Percentiles rank a stretch among this genome's conserved stretches.
These are phyloP conservation scores for Tillandsia fasciculata DNA, from an alignment of 176 grass and related monocot genomes.

Conservation along the genomic window DNA sequence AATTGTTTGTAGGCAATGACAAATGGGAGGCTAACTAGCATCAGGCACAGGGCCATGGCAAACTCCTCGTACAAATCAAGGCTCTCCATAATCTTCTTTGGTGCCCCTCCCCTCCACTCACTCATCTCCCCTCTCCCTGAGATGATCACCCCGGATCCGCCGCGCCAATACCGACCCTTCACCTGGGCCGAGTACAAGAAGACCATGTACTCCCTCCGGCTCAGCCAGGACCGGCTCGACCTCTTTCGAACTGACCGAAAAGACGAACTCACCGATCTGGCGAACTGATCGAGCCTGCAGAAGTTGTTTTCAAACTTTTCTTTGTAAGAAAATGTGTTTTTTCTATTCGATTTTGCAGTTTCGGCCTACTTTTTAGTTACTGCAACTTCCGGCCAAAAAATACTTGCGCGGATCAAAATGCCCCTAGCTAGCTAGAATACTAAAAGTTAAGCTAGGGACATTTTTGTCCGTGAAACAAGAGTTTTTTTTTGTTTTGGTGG, in stretches of 20 bases:
- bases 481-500: no score
- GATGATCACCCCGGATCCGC: slow-evolving; percentile 26
- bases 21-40: slow-evolving; percentile 67
- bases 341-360: not conserved
- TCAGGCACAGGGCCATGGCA: slow-evolving; percentile 76
- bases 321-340: slow-evolving; percentile 1
- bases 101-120: slow-evolving; percentile 43
- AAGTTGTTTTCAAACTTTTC: slow-evolving; percentile 10
- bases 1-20: slow-evolving; percentile 50
- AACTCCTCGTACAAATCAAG: slow-evolving; percentile 45
- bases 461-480: no score
- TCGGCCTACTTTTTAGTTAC: no score
- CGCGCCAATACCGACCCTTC: slow-evolving; percentile 42
- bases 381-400: no score
- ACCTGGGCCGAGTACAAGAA: slow-evolving; percentile 95
- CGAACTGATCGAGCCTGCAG: not conserved
- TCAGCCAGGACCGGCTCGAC: slow-evolving; percentile 64
- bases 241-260: slow-evolving; percentile 35
- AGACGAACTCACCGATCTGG: not conserved
- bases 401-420: no score
- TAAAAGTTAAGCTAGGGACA: no score
- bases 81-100: slow-evolving; percentile 69
- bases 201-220: slow-evolving; percentile 69
- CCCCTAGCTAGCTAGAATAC: no score
- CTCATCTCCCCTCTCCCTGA: slow-evolving; percentile 32